A percentile compares a stretch with the other conserved stretches of the same genome.
phyloP scores from a whole-genome alignment of 225 moss, liverwort and hornwort genomes.

The Pseudisothecium myosuroides region DNA sequence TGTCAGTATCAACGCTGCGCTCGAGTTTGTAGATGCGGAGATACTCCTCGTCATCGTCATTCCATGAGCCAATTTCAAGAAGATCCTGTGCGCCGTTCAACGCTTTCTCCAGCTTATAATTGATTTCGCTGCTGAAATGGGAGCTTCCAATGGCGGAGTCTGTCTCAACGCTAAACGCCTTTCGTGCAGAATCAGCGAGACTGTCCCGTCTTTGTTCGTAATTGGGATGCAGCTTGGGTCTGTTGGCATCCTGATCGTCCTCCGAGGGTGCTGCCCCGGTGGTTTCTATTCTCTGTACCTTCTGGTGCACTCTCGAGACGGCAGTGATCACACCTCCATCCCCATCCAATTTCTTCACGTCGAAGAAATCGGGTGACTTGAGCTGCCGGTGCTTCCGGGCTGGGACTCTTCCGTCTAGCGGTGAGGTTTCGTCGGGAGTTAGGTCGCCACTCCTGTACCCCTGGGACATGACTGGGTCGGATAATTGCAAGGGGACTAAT shows the following conservation, averaged over 20 bases:
- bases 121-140: slow-evolving; percentile 22
- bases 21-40: slow-evolving; percentile 20
- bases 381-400: slow-evolving; percentile 25
- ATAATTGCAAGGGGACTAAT: slow-evolving; percentile 8
- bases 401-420: slow-evolving; percentile 21
- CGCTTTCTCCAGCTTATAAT: slow-evolving; percentile 18
- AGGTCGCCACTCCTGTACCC: slow-evolving; percentile 18
- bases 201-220: slow-evolving; percentile 6
- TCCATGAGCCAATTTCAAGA: slow-evolving; percentile 27
- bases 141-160: slow-evolving; percentile 8
- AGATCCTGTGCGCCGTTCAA: slow-evolving; percentile 7
- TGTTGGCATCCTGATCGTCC: background rate
- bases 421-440: slow-evolving; percentile 34
- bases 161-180: slow-evolving; percentile 8
- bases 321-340: slow-evolving; percentile 43
- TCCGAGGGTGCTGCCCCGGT: background rate
- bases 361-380: slow-evolving; percentile 46
- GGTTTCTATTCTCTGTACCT: background rate
- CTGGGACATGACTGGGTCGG: slow-evolving; percentile 19
- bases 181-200: slow-evolving; percentile 17
- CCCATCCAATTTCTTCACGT: slow-evolving; percentile 30
- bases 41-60: slow-evolving; percentile 36
- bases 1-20: background rate
- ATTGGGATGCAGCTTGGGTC: background rate
- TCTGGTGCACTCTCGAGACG: slow-evolving; percentile 16